A percentile compares a stretch with the other conserved stretches of the same genome.
phyloP scores from a whole-genome alignment of 2,329 filamentous ascomycete species.

The Sarocladium brachiariae region DNA sequence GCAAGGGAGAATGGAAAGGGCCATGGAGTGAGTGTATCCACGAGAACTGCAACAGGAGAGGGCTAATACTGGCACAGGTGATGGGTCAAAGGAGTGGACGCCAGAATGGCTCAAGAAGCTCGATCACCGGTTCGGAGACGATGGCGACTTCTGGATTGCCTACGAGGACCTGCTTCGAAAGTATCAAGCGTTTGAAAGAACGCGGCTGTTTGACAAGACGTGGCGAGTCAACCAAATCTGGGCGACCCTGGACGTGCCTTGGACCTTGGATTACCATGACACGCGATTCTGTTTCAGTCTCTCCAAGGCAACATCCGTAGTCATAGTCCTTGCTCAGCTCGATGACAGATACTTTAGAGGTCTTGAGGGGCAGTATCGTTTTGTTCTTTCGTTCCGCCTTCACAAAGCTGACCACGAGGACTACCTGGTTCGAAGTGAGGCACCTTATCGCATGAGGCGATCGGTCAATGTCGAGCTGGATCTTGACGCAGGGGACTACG shows the following conservation, averaged over 20 bases:
- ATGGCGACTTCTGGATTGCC: slow-evolving; percentile 59
- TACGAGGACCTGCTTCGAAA: slow-evolving; percentile 53
- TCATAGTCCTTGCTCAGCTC: slow-evolving; percentile 51
- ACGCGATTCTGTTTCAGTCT: slow-evolving; percentile 45
- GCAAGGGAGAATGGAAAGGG: slow-evolving; percentile 72
- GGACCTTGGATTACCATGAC: slow-evolving; percentile 49
- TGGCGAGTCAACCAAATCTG: slow-evolving; percentile 43
- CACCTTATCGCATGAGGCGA: slow-evolving; percentile 56
- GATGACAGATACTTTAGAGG: slow-evolving; percentile 52
- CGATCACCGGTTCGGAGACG: slow-evolving; percentile 67
- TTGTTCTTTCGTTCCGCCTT: slow-evolving; percentile 47
- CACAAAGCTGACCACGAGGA: slow-evolving; percentile 43
- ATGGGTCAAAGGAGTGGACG: slow-evolving; percentile 81
- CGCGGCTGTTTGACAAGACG: slow-evolving; percentile 48
- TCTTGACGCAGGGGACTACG: slow-evolving; percentile 68
- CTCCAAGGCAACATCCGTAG: slow-evolving; percentile 40
- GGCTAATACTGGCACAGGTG: slow-evolving; percentile 33
- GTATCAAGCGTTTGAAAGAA: slow-evolving; percentile 52
- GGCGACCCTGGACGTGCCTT: slow-evolving; percentile 48
- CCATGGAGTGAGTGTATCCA: slow-evolving; percentile 52
- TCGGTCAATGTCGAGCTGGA: slow-evolving; percentile 72
- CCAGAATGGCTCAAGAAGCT: slow-evolving; percentile 69
- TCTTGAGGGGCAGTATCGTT: slow-evolving; percentile 49
- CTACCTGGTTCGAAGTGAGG: slow-evolving; percentile 48
- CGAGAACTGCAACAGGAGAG: not conserved